Percentiles rank a stretch among this genome's conserved stretches.
phyloP scores from a whole-genome alignment of 768 basidiomycete species.

The Trametes maxima region DNA sequence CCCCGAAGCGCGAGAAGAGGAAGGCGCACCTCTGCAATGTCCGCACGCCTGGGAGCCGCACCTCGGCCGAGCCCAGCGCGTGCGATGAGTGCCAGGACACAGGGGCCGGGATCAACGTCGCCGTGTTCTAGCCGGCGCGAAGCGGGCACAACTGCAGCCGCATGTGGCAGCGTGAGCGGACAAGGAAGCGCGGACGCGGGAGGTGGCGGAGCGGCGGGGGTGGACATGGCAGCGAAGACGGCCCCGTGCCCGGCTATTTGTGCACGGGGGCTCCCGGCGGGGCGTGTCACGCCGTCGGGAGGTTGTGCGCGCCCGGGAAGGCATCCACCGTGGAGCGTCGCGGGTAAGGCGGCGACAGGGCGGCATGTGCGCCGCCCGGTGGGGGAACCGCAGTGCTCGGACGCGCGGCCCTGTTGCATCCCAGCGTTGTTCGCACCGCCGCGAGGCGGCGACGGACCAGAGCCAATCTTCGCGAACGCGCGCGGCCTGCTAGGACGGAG shows the following conservation, averaged over 20 bases:
- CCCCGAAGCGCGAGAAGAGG: neutral
- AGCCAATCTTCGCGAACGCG: slow-evolving; percentile 7
- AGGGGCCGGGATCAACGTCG: neutral
- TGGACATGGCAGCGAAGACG: slow-evolving; percentile 15
- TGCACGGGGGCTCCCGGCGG: slow-evolving; percentile 1
- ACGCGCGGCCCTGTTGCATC: slow-evolving; percentile 1
- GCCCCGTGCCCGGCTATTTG: slow-evolving; percentile 12
- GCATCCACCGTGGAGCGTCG: slow-evolving; percentile 15
- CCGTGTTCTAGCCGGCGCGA: neutral
- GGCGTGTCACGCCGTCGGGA: slow-evolving; percentile 8
- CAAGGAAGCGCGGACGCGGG: slow-evolving; percentile 4
- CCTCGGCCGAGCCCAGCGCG: neutral
- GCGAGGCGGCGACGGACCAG: slow-evolving; percentile 10
- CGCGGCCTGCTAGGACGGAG: neutral
- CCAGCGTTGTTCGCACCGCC: slow-evolving; percentile 14
- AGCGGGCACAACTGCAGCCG: neutral
- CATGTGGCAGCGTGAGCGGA: neutral
- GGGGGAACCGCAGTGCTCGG: neutral
- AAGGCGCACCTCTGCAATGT: neutral
- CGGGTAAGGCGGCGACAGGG: slow-evolving; percentile 19
- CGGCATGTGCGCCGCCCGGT: slow-evolving; percentile 1
- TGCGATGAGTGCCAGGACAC: neutral
- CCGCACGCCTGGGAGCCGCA: neutral
- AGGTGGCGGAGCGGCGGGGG: neutral
- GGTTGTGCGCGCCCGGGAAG: slow-evolving; percentile 4